These are phyloP conservation scores for Trebouxia sp. DNA, from an alignment of 139 green algal species.

Conservation along the genomic window DNA sequence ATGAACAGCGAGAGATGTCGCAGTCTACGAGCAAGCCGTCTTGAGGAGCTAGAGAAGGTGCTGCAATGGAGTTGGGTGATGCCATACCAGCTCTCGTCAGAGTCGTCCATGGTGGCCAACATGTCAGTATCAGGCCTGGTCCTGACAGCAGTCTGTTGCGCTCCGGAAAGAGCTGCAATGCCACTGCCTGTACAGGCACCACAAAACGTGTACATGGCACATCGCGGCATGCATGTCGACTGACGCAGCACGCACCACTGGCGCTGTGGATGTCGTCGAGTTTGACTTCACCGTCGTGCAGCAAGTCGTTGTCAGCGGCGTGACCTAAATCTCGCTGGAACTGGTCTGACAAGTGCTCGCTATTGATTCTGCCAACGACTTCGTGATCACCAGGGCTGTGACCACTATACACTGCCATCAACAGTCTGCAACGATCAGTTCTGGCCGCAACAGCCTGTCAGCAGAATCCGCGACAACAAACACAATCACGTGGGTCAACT, in stretches of 20 bases:
- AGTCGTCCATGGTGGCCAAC: not conserved
- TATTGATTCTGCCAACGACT: not conserved
- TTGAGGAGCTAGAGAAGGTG: not conserved
- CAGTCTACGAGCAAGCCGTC: not conserved
- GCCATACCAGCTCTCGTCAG: conserved; percentile 9
- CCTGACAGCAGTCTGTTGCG: not conserved
- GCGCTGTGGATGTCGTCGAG: conserved; percentile 7
- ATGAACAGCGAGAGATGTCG: too few relatives aligned
- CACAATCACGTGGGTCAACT: too few relatives aligned
- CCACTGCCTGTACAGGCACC: not conserved
- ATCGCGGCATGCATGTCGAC: too few relatives aligned
- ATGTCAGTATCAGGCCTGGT: not conserved
- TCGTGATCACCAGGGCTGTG: not conserved
- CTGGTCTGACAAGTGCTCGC: conserved; percentile 12
- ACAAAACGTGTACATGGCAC: too few relatives aligned
- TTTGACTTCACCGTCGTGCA: not conserved
- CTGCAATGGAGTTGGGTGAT: too few relatives aligned
- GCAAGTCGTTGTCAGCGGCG: not conserved
- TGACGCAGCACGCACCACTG: too few relatives aligned
- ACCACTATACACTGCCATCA: not conserved
- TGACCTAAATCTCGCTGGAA: not conserved
- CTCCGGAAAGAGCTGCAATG: not conserved
- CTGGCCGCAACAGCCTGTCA: too few relatives aligned
- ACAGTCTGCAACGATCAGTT: too few relatives aligned
- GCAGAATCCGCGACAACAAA: too few relatives aligned